Percentiles rank a stretch among this genome's conserved stretches.
These are phyloP conservation scores for Pleurotus platypus DNA, from an alignment of 768 basidiomycete species.

Conservation along the genomic window DNA sequence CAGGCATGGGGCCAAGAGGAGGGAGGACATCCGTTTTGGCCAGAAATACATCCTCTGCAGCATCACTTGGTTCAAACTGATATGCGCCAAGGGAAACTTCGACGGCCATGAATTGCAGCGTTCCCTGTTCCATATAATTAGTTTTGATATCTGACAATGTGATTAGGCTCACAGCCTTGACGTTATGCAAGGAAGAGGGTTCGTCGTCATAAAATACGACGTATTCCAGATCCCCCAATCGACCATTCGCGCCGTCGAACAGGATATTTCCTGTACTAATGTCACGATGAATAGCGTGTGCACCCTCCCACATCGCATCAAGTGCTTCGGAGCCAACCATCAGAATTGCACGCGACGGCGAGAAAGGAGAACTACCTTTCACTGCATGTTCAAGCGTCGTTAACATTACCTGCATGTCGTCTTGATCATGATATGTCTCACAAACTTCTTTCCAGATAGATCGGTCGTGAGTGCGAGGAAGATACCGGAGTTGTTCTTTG, in stretches of 20 bases:
- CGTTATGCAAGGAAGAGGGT: neutral
- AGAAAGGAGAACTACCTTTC: conserved; percentile 3
- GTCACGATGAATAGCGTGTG: conserved; percentile 13
- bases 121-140: conserved; percentile 3
- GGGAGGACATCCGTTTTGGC: neutral
- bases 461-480: neutral
- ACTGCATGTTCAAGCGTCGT: neutral
- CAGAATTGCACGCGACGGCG: neutral
- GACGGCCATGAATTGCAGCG: conserved; percentile 11
- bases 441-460: neutral
- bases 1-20: too few species aligned
- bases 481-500: neutral
- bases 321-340: conserved; percentile 6
- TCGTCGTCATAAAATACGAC: neutral
- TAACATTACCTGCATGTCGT: neutral
- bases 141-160: neutral
- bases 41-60: neutral
- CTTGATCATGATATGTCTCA: neutral
- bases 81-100: conserved; percentile 1
- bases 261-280: conserved; percentile 14
- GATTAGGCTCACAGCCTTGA: conserved; percentile 3
- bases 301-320: neutral
- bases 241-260: conserved; percentile 1
- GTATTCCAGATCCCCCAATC: conserved; percentile 12
- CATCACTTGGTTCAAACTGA: neutral